Evolutionary conservation across 331 rosid species (phyloP), one percentile per base, ranked within the genome.

Genomic region (Malus hybrid): DNA sequence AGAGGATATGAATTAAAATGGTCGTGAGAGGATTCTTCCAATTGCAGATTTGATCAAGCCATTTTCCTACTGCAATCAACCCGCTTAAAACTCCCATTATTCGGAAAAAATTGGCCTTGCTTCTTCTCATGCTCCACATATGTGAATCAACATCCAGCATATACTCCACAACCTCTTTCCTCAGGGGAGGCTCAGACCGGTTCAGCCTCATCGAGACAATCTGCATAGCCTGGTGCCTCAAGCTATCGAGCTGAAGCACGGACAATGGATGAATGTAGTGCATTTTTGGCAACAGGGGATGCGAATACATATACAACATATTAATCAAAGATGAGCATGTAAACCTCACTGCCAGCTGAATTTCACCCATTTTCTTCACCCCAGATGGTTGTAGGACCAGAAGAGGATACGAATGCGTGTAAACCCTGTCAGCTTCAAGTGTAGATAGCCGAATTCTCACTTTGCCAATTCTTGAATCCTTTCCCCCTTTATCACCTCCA

Each of bases 111-210:
- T 85, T 85, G 13, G 88, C 88, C 71, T 85, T 85, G 84, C 88
- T 85, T 71, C 86, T 82, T 81, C 88, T 76, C 86, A 85, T 85
- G 71, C 88, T 85, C 86, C 86, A 85, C 88, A 85, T 82, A 68
- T 85, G 88, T 5, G 88, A 82, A 77, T 85, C 88, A 16, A 79
- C 84, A 32, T 85, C 88, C 22, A 85, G 74, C 86, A 85, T 85
- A 73, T 85, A 85, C 81, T 85, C 88, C 60, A 85, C 88, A 29
- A 85, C 82, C 80, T 85, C 88, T 77, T 74, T 79, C 70, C 88
- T 80, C 74, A 85, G 75, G 10, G 88, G 84, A 19, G 88, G 88
- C 78, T 85, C 88, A 18, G 88, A 77, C 33, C 88, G 78, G 33
- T 58, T 78, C 42, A 85, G 82, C 68, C 88, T 79, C 82, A 77